Percentiles rank a stretch among this genome's conserved stretches.
phyloP scores from a whole-genome alignment of 2,329 filamentous ascomycete genomes.

The Penicillium crustosum region DNA sequence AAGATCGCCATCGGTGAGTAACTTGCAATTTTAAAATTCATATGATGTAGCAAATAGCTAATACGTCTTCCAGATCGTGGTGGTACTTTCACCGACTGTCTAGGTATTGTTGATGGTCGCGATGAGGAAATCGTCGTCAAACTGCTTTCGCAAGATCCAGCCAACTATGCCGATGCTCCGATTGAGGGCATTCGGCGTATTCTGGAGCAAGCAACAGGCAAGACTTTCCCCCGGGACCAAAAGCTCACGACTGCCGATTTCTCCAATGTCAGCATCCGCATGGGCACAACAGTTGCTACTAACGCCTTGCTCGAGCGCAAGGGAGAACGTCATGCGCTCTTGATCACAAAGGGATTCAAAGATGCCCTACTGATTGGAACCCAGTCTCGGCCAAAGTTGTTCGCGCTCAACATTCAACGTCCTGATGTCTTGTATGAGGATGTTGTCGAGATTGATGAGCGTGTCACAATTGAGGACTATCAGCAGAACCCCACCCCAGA shows the following conservation, averaged over 20 bases:
- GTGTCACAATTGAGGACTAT: conserved; percentile 49
- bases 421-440: conserved; percentile 55
- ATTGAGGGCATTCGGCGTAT: conserved; percentile 86
- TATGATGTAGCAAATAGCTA: background rate
- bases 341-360: conserved; percentile 78
- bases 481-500: conserved; percentile 69
- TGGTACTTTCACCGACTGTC: conserved; percentile 90
- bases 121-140: conserved; percentile 79
- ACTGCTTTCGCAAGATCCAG: conserved; percentile 82
- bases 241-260: conserved; percentile 42
- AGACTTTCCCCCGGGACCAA: conserved; percentile 49
- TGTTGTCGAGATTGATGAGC: conserved; percentile 26
- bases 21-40: background rate
- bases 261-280: conserved; percentile 64
- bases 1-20: conserved; percentile 23
- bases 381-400: conserved; percentile 80
- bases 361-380: conserved; percentile 86
- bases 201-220: conserved; percentile 71
- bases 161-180: conserved; percentile 87
- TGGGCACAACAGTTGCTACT: conserved; percentile 89
- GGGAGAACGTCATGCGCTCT: conserved; percentile 77
- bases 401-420: conserved; percentile 78
- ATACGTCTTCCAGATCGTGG: conserved; percentile 57
- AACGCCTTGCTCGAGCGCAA: conserved; percentile 85
- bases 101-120: conserved; percentile 72